Base-by-base conservation (phyloP, 2,329 filamentous ascomycete species). In the Fusarium virguliforme region DNA sequence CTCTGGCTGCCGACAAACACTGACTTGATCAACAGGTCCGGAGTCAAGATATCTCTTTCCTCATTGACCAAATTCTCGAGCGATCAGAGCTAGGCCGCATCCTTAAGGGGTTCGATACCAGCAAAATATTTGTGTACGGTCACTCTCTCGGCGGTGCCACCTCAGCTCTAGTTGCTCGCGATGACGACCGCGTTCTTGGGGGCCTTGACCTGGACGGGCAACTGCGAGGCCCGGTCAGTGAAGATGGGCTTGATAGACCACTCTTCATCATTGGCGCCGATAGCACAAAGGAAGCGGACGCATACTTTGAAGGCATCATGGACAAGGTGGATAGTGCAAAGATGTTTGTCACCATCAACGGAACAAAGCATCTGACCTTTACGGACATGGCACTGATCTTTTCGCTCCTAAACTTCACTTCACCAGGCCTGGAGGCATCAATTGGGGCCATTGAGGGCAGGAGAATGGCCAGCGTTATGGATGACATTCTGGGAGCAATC, bases 191-290 rank as follows among this genome's bases (percentile, higher is more conserved):
- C 18, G 74, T 83, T 62, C 62, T 72, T 3, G 81, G 74, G 7
- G 81, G 79, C 43, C 62, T 83, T 3, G 77, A 82, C 65, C 53
- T 83, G 15, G 82, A 84, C 64, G 83, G 83, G n/a, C 35, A 51
- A 1, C 55, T 81, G 1, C 74, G 65, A 13, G 71, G 67, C 9
- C 68, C 71, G 12, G 72, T 74, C 9, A 61, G 63, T 4, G 61
- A 72, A 18, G 34, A 32, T 8, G 75, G 76, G 0, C 55, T 77
- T 6, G 62, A 68, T n/a, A 59, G 61, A 18, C 75, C 77, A 1
- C 74, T 77, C 37, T 64, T 67, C 37, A 22, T 67, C 4, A 30
- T 64, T 58, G 34, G 55, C n/a, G 50, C 24, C 26, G 50, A 56
- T 26, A 18, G 48, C 48, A 53, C 60, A 56, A 4, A 43, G 22